Conservation (phyloP, 768 basidiomycete genomes). For the Mrakia frigida region DNA sequence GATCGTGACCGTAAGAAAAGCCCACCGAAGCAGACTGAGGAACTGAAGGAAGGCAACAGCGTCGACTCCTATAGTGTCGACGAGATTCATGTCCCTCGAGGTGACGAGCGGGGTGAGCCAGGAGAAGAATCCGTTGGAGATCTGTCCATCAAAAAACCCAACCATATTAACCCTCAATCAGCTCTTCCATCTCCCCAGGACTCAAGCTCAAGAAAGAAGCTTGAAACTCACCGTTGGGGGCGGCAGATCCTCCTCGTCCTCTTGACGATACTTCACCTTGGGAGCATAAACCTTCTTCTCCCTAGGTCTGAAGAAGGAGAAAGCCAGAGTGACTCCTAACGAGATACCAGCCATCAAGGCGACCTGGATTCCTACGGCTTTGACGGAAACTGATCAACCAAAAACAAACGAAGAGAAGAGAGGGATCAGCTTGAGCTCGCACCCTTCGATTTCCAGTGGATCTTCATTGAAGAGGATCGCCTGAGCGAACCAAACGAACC, state of each 20-base stretch:
- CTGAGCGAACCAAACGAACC: neutral
- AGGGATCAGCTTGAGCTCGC: conserved; percentile 2
- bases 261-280: conserved; percentile 53
- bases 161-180: conserved; percentile 49
- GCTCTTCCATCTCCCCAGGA: too few relatives aligned
- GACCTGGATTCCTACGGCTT: conserved; percentile 38
- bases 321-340: conserved; percentile 48
- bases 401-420: neutral
- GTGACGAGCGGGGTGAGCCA: conserved; percentile 84
- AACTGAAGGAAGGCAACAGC: conserved; percentile 90
- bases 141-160: conserved; percentile 49
- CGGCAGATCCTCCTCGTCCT: conserved; percentile 50
- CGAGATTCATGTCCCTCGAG: conserved; percentile 79
- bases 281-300: conserved; percentile 67
- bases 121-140: conserved; percentile 74
- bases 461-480: neutral
- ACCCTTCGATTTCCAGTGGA: neutral
- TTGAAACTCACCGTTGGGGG: conserved; percentile 48
- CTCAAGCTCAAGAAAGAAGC: neutral
- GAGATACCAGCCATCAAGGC: conserved; percentile 45
- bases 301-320: conserved; percentile 76
- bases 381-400: conserved; percentile 18
- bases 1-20: conserved; percentile 41
- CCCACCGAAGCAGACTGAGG: conserved; percentile 66
- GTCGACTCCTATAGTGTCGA: conserved; percentile 63